Base-by-base conservation (phyloP, 2,329 filamentous ascomycete species). In the Botrytis aclada region DNA sequence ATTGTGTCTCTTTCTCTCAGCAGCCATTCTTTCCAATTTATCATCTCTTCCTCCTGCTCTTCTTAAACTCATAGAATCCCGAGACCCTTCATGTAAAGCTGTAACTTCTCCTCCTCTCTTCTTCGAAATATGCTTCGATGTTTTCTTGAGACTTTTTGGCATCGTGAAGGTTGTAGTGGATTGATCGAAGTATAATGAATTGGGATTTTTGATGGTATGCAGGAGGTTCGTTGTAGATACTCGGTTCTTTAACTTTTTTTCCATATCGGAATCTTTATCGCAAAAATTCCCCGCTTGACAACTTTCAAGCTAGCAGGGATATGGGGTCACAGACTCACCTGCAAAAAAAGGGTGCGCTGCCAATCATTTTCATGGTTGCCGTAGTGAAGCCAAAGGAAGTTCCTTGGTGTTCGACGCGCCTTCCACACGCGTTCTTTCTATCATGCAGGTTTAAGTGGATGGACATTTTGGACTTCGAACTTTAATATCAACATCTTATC, bases 81-180 rank as follows among this genome's bases (percentile, higher is more conserved):
- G 88, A 74, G 94, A 97, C 81, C 94, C 94, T 82, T 94, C 92
- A 80, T 98, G 95, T 34, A 98, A 86, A 20, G 91, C 87, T 43
- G 91, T 90, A 64, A 93, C 87, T 56, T 90, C 89, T 32, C 90
- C 89, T 76, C 90, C 89, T 77, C 92, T 90, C 87, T 98, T 98
- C 85, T 97, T 97, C 47, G 90, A 85, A 76, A 98, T 95, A 76
- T 94, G 90, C 84, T 98, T 98, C 75, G 92, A 89, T 32, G 96
- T 92, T 81, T 98, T 98, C 76, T 89, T 85, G 10, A 98, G 84
- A 62, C 91, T 89, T 80, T 90, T 92, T 22, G 93, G 88, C 94
- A 97, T 97, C 41, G 32, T 61, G 70, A 43, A 56, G 22, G 18
- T 64, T 29, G 41, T 18, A 12, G 12, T 20, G 25, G 51, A 54